These are phyloP conservation scores for Biscogniauxia marginata DNA, from an alignment of 2,329 filamentous ascomycete genomes.

Conservation along the genomic window DNA sequence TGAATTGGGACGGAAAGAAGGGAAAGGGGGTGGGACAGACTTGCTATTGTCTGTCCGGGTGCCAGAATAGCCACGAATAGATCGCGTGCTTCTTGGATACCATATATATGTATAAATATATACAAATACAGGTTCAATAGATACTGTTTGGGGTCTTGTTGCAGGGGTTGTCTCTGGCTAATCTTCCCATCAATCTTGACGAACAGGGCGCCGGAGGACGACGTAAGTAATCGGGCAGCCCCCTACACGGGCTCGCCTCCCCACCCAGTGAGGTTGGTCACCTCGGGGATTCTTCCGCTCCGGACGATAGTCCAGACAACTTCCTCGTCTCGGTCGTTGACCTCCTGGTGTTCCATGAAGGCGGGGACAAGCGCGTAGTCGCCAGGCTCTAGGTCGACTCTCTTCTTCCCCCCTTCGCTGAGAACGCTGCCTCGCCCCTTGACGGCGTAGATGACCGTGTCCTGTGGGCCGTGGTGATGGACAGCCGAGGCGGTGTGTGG, in stretches of 20 bases:
- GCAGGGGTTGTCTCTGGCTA: background rate
- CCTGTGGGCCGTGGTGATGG: slow-evolving; percentile 53
- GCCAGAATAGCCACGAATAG: background rate
- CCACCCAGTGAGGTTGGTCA: slow-evolving; percentile 50
- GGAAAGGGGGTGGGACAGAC: background rate
- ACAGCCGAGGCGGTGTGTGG: slow-evolving; percentile 47
- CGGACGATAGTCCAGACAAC: slow-evolving; percentile 53
- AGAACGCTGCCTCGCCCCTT: slow-evolving; percentile 49
- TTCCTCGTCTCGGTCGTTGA: slow-evolving; percentile 54
- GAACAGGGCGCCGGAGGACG: slow-evolving; percentile 1
- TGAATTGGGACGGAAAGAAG: slow-evolving; percentile 28
- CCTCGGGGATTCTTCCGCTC: slow-evolving; percentile 45
- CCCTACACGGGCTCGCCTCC: slow-evolving; percentile 28
- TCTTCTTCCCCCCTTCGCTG: slow-evolving; percentile 45
- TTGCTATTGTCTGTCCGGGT: background rate
- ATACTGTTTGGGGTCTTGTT: slow-evolving; percentile 8
- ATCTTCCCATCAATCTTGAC: too few species aligned
- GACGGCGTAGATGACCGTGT: slow-evolving; percentile 53
- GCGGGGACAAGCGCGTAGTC: slow-evolving; percentile 56
- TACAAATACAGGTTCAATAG: slow-evolving; percentile 21
- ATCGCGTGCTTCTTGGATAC: slow-evolving; percentile 8
- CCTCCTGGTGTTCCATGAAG: slow-evolving; percentile 53
- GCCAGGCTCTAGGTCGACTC: slow-evolving; percentile 46
- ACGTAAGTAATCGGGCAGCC: too few species aligned
- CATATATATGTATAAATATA: slow-evolving; percentile 11